A percentile compares a stretch with the other conserved stretches of the same genome.
Evolutionary conservation across 306 rosid species (phyloP).

Genomic region (Elaeagnus macrophylla): DNA sequence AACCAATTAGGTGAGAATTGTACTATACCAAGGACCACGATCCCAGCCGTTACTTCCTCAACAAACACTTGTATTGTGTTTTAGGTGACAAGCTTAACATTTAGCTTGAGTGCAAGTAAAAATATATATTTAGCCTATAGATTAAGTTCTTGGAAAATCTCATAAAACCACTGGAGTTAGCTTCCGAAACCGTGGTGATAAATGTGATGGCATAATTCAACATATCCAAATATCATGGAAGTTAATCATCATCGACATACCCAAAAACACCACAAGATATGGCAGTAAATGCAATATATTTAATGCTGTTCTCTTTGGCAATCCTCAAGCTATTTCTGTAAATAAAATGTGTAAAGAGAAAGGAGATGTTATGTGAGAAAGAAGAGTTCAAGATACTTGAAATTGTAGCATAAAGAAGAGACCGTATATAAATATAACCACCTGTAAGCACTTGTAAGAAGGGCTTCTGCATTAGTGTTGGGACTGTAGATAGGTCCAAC

Average conservation of each 20-base stretch:
- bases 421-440: slow-evolving; percentile 10
- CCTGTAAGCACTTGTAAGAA: slow-evolving; percentile 74
- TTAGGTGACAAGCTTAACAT: too few relatives aligned
- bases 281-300: slow-evolving; percentile 74
- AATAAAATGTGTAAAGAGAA: slow-evolving; percentile 7
- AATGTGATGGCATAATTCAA: too few relatives aligned
- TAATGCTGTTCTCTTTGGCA: slow-evolving; percentile 61
- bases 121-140: too few relatives aligned
- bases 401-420: slow-evolving; percentile 1
- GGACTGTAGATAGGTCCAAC: slow-evolving; percentile 65
- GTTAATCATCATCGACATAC: slow-evolving; percentile 35
- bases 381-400: background rate
- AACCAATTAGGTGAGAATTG: too few relatives aligned
- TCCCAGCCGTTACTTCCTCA: too few relatives aligned
- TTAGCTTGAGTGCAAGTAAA: too few relatives aligned
- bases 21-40: too few relatives aligned
- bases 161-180: too few relatives aligned
- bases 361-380: background rate
- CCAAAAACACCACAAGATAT: slow-evolving; percentile 80
- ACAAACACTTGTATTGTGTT: too few relatives aligned
- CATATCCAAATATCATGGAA: too few relatives aligned
- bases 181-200: too few relatives aligned
- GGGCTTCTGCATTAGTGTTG: slow-evolving; percentile 39
- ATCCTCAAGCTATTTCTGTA: slow-evolving; percentile 69
- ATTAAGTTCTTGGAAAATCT: too few relatives aligned